A percentile compares a stretch with the other conserved stretches of the same genome.
Evolutionary conservation across 2,329 filamentous ascomycete species (phyloP).

Genomic region (Ophiostoma sp.): DNA sequence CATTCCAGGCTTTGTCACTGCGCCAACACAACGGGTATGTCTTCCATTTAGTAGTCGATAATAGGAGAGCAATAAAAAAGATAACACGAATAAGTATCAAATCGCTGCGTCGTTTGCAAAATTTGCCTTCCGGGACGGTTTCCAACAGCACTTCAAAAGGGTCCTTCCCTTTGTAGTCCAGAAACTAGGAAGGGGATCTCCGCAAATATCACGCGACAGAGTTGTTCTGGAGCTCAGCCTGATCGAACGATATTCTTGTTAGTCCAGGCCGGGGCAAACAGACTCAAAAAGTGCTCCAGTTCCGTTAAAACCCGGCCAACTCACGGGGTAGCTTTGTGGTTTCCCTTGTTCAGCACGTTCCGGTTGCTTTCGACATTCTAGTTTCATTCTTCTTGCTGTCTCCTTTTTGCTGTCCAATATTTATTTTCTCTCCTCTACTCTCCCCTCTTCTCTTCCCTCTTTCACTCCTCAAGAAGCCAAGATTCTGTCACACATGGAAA

Average conservation of each 20-base stretch:
- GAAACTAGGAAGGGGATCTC: not conserved
- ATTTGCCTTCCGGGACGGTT: too few species aligned
- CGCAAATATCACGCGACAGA: constrained; percentile 12
- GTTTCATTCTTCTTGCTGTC: not conserved
- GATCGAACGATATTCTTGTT: constrained; percentile 3
- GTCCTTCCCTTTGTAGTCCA: too few species aligned
- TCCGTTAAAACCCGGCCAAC: constrained; percentile 7
- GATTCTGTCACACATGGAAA: not conserved
- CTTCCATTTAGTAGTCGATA: not conserved
- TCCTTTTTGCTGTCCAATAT: not conserved
- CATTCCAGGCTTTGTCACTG: too few species aligned
- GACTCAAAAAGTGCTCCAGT: not conserved
- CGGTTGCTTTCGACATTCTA: not conserved
- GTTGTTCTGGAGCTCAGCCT: constrained; percentile 9
- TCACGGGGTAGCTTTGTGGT: not conserved
- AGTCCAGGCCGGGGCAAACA: not conserved
- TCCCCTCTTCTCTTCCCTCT: not conserved
- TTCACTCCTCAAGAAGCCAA: not conserved
- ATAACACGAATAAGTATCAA: not conserved
- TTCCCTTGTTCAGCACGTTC: not conserved
- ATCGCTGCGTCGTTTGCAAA: not conserved
- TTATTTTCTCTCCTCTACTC: not conserved
- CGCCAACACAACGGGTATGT: not conserved
- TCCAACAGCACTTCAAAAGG: not conserved
- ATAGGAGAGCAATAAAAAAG: not conserved